These are phyloP conservation scores for Waltergamsia citrina DNA, from an alignment of 2,329 filamentous ascomycete species.

Conservation along the genomic window DNA sequence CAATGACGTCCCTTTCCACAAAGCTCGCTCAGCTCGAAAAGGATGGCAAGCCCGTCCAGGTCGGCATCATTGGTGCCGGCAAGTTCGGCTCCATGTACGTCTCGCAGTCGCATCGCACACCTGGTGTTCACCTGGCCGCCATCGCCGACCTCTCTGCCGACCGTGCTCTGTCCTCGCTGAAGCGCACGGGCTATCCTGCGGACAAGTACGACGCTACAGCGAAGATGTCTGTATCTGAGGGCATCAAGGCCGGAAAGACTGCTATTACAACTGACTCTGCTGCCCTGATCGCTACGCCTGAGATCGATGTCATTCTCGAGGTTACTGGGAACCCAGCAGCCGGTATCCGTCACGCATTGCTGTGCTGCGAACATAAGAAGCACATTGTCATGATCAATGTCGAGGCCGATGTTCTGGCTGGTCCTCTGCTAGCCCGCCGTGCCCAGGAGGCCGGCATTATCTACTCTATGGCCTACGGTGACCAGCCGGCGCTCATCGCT, in stretches of 20 bases:
- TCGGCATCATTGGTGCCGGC: constrained; percentile 34
- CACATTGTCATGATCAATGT: constrained; percentile 39
- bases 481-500: constrained; percentile 30
- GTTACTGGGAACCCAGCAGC: constrained; percentile 31
- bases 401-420: constrained; percentile 32
- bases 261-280: constrained; percentile 31
- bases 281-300: constrained; percentile 27
- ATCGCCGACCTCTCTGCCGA: constrained; percentile 32
- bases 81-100: constrained; percentile 39
- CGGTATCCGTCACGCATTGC: constrained; percentile 29
- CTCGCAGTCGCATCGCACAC: constrained; percentile 30
- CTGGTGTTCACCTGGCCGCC: constrained; percentile 29
- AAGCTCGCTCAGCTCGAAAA: constrained; percentile 28
- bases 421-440: constrained; percentile 27
- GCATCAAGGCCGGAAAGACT: constrained; percentile 27
- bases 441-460: constrained; percentile 34
- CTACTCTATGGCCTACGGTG: constrained; percentile 36
- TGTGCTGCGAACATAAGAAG: constrained; percentile 35
- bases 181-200: constrained; percentile 27
- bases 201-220: constrained; percentile 24
- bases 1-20: constrained; percentile 27
- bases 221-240: constrained; percentile 23
- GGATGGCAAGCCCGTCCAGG: constrained; percentile 26
- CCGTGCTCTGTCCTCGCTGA: constrained; percentile 26
- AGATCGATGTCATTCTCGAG: constrained; percentile 33